Base-by-base conservation (phyloP, 495 filamentous ascomycete genomes). In the Neurospora hispaniola region DNA sequence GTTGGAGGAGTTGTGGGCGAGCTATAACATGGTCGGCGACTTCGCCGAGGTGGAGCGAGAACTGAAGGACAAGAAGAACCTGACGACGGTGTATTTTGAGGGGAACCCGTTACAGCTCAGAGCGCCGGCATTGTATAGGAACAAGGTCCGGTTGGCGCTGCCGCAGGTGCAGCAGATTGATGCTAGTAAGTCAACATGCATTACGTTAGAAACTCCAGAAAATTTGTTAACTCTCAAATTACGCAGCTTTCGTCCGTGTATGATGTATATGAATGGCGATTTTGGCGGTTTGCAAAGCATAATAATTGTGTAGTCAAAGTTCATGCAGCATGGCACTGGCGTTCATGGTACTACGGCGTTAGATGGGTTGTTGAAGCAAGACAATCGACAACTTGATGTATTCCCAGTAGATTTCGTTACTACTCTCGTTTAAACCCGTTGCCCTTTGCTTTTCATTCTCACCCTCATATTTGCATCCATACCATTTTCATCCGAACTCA, bases 71-170 rank as follows among this genome's bases (percentile, higher is more conserved):
- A 96, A 94, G 82, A 83, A 92, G 80, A 84, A 90, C 54, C 82
- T 99, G 77, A 86, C 91, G 73, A 98, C 96, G 3, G 95, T 99
- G 38, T 99, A 99, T 80, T 96, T 99, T 78, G 96, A 99, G 81
- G 94, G 94, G 0, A 98, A 97, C 78, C 96, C 96, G 66, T 79
- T 99, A 77, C 94, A 98, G 84, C 85, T 85, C 75, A 88, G 85
- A 72, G 88, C 86, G 38, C 89, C 89, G 46, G 91, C 90, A 23
- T 79, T 97, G 70, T 99, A 99, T 82, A 86, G 96, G 79, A 97
- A 97, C 79, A 98, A 99, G 84, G 88, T 99, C 39, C 86, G 89
- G 75, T 82, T 99, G 81, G 91, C 93, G 69, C 81, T 99, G 81
- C 96, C 96, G 77, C 89, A 93, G 79, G 84, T 99, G 40, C 84